Evolutionary conservation across 2,329 filamentous ascomycete genomes (phyloP).

Genomic region (Dissoconium aciculare): DNA sequence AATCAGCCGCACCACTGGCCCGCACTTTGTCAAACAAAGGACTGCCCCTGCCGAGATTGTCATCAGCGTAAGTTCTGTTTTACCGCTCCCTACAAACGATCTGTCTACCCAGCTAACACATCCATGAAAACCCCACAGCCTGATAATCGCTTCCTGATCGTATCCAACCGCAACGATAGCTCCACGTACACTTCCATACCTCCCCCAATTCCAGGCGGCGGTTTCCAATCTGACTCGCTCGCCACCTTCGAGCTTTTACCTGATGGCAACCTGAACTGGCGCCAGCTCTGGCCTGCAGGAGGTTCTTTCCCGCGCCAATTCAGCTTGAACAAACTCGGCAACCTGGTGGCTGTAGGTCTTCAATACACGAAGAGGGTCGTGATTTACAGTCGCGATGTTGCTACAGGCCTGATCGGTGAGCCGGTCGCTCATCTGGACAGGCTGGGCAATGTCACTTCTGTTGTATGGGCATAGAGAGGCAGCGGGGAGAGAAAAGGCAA

Average conservation of each 20-base stretch:
- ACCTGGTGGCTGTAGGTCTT: constrained; percentile 49
- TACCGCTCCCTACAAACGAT: not conserved
- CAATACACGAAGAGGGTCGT: constrained; percentile 47
- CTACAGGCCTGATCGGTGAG: constrained; percentile 43
- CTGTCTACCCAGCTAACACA: not conserved
- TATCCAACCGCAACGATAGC: constrained; percentile 52
- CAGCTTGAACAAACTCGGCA: constrained; percentile 48
- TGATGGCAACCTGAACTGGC: constrained; percentile 40
- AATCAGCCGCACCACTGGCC: constrained; percentile 31
- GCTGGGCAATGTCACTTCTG: constrained; percentile 23
- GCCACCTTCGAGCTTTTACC: constrained; percentile 45
- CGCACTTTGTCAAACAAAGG: constrained; percentile 28
- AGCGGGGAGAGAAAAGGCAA: no score
- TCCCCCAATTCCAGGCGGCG: constrained; percentile 34
- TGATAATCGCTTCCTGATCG: constrained; percentile 45
- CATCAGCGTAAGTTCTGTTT: constrained; percentile 21
- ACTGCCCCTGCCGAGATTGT: constrained; percentile 43
- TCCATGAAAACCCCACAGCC: no score
- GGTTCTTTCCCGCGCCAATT: constrained; percentile 54
- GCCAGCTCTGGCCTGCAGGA: constrained; percentile 47
- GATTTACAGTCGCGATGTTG: constrained; percentile 44
- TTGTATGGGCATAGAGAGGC: no score
- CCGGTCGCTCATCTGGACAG: constrained; percentile 24
- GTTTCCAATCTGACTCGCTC: constrained; percentile 42
- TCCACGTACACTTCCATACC: constrained; percentile 29